Percentiles rank a stretch among this genome's conserved stretches.
phyloP scores from a whole-genome alignment of 176 grass and related monocot genomes.

The Carex parvula region DNA sequence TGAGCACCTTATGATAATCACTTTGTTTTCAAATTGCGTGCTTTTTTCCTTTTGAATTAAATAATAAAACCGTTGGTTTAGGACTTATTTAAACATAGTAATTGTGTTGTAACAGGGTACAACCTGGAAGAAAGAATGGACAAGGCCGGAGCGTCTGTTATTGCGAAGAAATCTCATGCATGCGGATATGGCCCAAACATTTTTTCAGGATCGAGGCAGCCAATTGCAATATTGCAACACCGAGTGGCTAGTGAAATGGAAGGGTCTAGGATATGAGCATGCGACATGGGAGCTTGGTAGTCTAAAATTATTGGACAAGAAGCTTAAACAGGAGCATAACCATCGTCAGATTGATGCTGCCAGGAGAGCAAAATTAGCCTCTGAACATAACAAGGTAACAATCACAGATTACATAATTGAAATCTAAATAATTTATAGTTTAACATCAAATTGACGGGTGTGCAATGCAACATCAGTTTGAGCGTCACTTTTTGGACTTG shows the following conservation, averaged over 20 bases:
- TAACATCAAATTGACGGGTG: background rate
- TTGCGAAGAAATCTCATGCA: constrained; percentile 60
- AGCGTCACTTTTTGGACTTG: background rate
- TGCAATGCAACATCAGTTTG: background rate
- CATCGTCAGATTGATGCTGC: constrained; percentile 27
- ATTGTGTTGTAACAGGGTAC: constrained; percentile 40
- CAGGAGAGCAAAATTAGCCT: constrained; percentile 28
- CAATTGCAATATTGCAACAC: constrained; percentile 43
- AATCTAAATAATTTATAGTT: background rate
- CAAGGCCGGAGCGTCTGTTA: constrained; percentile 51
- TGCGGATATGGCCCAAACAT: constrained; percentile 40
- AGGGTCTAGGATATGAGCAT: constrained; percentile 68
- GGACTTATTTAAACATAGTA: too few species aligned
- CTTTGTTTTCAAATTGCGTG: background rate
- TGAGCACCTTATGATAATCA: background rate
- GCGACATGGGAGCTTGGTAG: constrained; percentile 68
- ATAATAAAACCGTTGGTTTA: background rate
- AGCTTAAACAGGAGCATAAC: constrained; percentile 54
- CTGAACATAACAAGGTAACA: constrained; percentile 36
- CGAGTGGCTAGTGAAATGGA: constrained; percentile 90
- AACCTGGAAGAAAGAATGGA: constrained; percentile 78
- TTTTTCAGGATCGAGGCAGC: constrained; percentile 41
- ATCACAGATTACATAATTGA: constrained; percentile 35
- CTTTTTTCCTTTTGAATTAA: background rate
- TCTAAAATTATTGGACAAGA: constrained; percentile 50